These are phyloP conservation scores for Boletus edulis DNA, from an alignment of 768 basidiomycete species.

Conservation along the genomic window DNA sequence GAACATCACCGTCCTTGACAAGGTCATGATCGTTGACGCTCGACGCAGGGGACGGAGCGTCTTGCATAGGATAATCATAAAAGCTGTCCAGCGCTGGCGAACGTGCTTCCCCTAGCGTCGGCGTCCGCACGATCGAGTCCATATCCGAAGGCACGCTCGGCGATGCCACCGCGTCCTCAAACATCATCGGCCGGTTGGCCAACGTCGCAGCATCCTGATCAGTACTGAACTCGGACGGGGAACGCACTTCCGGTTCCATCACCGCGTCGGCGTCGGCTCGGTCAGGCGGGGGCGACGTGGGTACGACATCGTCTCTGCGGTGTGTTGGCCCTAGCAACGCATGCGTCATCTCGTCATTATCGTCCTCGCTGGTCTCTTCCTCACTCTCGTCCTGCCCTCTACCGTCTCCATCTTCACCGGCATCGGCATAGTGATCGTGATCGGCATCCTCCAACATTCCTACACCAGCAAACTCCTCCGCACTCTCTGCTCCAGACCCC, in stretches of 20 bases:
- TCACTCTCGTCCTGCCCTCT: conserved; percentile 35
- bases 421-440: not conserved
- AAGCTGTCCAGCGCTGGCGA: conserved; percentile 25
- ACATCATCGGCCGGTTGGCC: not conserved
- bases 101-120: conserved; percentile 15
- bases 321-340: conserved; percentile 24
- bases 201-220: not conserved
- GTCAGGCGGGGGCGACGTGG: not conserved
- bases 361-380: conserved; percentile 38
- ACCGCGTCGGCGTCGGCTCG: not conserved
- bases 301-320: not conserved
- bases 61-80: conserved; percentile 22
- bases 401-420: conserved; percentile 1
- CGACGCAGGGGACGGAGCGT: conserved; percentile 29
- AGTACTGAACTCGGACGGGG: conserved; percentile 11
- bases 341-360: conserved; percentile 28
- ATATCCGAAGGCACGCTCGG: conserved; percentile 27
- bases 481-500: conserved; percentile 24
- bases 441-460: conserved; percentile 14
- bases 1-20: conserved; percentile 12
- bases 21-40: conserved; percentile 25
- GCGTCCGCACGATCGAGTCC: conserved; percentile 25
- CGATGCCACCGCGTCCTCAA: conserved; percentile 18
- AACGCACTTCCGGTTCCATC: not conserved
- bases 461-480: conserved; percentile 40